Evolutionary conservation across 768 basidiomycete genomes (phyloP), one percentile per base, ranked within the genome.

Genomic region (Roridomyces roridus): DNA sequence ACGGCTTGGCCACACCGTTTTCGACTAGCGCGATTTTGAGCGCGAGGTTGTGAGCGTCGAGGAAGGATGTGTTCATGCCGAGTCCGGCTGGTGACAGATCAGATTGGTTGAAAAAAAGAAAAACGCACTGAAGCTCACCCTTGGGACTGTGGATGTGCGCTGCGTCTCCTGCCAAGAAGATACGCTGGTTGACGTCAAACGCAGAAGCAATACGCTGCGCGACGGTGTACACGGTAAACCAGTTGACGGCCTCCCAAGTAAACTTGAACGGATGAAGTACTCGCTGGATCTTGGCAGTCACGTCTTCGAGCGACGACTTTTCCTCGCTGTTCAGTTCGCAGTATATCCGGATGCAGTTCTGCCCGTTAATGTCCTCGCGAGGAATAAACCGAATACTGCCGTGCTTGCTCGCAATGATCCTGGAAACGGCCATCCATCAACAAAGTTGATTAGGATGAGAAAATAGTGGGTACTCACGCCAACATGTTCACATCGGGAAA

Each of bases 141-240:
- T 55, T 55, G 5, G 54, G 46, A 21, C 54, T 55, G 18, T 55
- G 54, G 2, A 55, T 20, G 7, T 55, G 54, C 6, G 54, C 54
- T 1, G 54, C 54, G 21, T 55, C 54, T 17, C 54, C 54, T 9
- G 46, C 41, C 11, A 55, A 45, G 46, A 55, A 55, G 10, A 55
- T 55, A 1, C 41, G 31, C 12, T 48, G 9, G 6, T 42, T 36
- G 29, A 36, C 46, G 24, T 55, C 41, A 21, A 55, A 55, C 6
- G 21, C 1, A 18, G 54, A 55, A 7, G 46, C 54, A 24, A 55
- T 55, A 17, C 54, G 54, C 25, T 55, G 54, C 21, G 17, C 34
- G 24, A 55, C 54, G 23, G 46, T 48, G 34, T 55, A 55, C 12
- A 48, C 40, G 8, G 54, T 55, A 40, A 43, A 55, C 54, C 54